These are phyloP conservation scores for Camelina sativa DNA, from an alignment of 345 rosid species.

Conservation along the genomic window DNA sequence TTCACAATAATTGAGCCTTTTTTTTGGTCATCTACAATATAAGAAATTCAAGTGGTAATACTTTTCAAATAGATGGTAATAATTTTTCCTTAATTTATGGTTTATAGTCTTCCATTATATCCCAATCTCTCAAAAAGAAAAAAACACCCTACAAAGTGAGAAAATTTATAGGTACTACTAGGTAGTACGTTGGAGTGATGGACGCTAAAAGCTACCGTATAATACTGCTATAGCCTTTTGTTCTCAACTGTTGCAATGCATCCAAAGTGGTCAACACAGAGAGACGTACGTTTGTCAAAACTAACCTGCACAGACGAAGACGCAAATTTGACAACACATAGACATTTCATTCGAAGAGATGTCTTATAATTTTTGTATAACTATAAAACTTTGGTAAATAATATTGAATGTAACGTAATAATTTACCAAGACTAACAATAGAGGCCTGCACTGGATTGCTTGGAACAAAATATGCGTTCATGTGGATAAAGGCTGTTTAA, in stretches of 20 bases:
- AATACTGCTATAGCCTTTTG: background rate
- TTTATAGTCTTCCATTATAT: too few relatives aligned
- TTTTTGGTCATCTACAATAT: background rate
- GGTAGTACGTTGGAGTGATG: background rate
- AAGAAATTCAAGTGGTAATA: too few relatives aligned
- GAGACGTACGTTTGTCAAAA: background rate
- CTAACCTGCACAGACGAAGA: conserved; percentile 12
- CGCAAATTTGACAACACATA: conserved; percentile 15
- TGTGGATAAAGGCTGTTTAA: too few relatives aligned
- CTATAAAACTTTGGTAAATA: background rate
- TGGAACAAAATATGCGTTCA: too few relatives aligned
- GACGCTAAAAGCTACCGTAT: background rate
- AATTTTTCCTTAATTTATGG: too few relatives aligned
- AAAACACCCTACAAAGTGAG: background rate
- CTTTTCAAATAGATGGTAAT: too few relatives aligned
- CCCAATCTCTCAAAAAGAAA: background rate
- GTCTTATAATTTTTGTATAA: background rate
- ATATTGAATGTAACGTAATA: too few relatives aligned
- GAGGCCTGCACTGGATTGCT: too few relatives aligned
- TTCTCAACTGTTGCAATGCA: conserved; percentile 4
- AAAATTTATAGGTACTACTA: background rate
- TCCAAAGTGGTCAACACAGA: background rate
- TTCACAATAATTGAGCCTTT: background rate
- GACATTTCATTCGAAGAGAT: conserved; percentile 3
- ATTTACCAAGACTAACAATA: too few relatives aligned